A percentile compares a stretch with the other conserved stretches of the same genome.
Evolutionary conservation across 2,329 filamentous ascomycete species (phyloP).

Genomic region (Aspergillus japonicus): DNA sequence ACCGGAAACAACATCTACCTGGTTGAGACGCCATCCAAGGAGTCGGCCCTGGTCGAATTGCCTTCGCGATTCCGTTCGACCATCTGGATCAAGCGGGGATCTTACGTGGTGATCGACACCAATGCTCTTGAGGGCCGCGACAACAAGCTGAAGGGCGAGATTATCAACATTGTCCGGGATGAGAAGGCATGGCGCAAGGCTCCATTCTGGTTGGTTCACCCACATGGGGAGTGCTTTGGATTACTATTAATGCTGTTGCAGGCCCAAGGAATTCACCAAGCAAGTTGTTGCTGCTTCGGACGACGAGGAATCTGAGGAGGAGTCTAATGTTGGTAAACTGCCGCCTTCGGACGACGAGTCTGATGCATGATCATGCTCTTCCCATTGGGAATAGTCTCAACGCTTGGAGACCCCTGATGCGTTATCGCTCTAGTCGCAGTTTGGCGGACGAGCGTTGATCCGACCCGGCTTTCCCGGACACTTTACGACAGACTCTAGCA

Average conservation of each 20-base stretch:
- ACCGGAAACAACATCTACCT: constrained; percentile 88
- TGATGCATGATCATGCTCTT: constrained; percentile 55
- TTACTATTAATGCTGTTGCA: constrained; percentile 37
- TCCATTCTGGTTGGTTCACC: constrained; percentile 68
- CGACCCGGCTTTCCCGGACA: background rate
- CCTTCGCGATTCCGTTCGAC: constrained; percentile 83
- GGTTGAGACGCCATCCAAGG: constrained; percentile 67
- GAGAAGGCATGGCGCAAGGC: constrained; percentile 91
- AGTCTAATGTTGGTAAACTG: constrained; percentile 80
- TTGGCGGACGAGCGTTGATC: background rate
- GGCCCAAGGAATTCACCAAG: constrained; percentile 78
- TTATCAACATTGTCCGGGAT: constrained; percentile 87
- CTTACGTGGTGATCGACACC: constrained; percentile 80
- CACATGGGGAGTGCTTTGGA: background rate
- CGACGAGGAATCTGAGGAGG: constrained; percentile 72
- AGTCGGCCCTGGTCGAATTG: constrained; percentile 73
- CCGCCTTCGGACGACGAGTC: constrained; percentile 78
- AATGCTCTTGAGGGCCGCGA: constrained; percentile 63
- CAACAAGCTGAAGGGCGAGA: constrained; percentile 81
- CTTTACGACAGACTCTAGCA: background rate
- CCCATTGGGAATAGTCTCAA: background rate
- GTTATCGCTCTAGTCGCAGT: background rate
- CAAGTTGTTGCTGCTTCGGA: constrained; percentile 61
- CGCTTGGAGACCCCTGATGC: background rate
- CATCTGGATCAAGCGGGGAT: constrained; percentile 88